These are phyloP conservation scores for Chimonanthus salicifolius DNA, from an alignment of 164 flowering plant genomes.

Conservation along the genomic window DNA sequence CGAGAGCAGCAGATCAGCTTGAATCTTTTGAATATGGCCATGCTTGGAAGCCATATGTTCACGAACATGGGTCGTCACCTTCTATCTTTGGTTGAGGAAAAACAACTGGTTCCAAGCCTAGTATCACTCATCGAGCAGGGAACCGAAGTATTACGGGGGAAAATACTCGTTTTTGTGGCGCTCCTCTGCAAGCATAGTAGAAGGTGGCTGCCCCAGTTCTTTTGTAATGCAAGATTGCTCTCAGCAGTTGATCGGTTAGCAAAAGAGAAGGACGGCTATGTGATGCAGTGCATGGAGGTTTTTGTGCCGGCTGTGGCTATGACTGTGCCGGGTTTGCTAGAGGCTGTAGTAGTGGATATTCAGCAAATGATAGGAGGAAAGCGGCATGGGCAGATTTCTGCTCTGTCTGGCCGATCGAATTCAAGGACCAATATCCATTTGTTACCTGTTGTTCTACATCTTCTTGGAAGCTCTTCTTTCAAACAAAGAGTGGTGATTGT, in stretches of 20 bases:
- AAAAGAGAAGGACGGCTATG: constrained; percentile 71
- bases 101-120: constrained; percentile 67
- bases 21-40: constrained; percentile 76
- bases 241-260: constrained; percentile 77
- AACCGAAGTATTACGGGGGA: constrained; percentile 74
- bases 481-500: constrained; percentile 53
- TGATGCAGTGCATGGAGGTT: constrained; percentile 62
- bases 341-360: constrained; percentile 63
- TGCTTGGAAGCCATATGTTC: constrained; percentile 67
- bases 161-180: constrained; percentile 71
- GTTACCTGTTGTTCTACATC: constrained; percentile 87
- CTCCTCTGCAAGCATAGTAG: constrained; percentile 73
- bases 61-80: constrained; percentile 65
- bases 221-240: constrained; percentile 74
- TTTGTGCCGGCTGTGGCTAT: constrained; percentile 62
- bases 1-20: constrained; percentile 93
- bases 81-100: constrained; percentile 65
- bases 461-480: constrained; percentile 74
- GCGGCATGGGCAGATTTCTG: constrained; percentile 58
- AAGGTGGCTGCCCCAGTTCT: constrained; percentile 72
- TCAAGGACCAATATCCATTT: constrained; percentile 58
- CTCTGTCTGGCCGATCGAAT: constrained; percentile 49
- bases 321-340: constrained; percentile 67
- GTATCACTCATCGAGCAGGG: constrained; percentile 87
- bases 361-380: constrained; percentile 79